Conservation (phyloP, 495 filamentous ascomycete species). For the Cudoniella acicularis region DNA sequence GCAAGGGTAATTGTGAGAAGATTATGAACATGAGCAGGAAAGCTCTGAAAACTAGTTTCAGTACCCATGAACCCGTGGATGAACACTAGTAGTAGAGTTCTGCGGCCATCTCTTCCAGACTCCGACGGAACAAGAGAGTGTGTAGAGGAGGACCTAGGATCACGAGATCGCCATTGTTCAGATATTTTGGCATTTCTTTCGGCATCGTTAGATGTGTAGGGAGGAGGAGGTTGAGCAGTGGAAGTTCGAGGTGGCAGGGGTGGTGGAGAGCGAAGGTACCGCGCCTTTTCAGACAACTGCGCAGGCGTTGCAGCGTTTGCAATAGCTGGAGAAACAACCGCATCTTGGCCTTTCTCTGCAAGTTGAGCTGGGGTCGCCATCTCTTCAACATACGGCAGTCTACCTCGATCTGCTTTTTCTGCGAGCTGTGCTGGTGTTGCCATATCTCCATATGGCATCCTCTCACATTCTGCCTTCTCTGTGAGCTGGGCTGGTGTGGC, state of each 20-base stretch:
- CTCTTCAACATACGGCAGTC: background rate
- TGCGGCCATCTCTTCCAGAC: conserved; percentile 36
- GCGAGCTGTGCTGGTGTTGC: background rate
- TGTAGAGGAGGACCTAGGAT: conserved; percentile 59
- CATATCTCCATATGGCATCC: background rate
- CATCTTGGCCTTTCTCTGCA: conserved; percentile 3
- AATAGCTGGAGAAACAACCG: background rate
- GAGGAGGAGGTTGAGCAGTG: conserved; percentile 12
- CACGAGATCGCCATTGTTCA: conserved; percentile 31
- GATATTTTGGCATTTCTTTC: conserved; percentile 19
- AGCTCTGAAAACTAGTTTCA: conserved; percentile 81
- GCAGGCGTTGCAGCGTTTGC: conserved; percentile 8
- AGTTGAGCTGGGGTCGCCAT: conserved; percentile 10
- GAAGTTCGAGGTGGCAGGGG: conserved; percentile 20
- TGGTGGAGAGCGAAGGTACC: conserved; percentile 5
- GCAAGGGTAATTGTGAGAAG: conserved; percentile 62
- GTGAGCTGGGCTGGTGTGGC: background rate
- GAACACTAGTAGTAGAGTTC: conserved; percentile 75
- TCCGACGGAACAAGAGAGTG: conserved; percentile 57
- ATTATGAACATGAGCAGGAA: conserved; percentile 84
- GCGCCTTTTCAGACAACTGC: conserved; percentile 21
- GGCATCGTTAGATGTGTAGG: conserved; percentile 19
- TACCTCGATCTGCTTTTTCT: background rate
- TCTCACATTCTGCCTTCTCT: background rate
- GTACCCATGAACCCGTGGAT: conserved; percentile 94